These are phyloP conservation scores for Phytophthora uliginosa DNA, from an alignment of 352 stramenopile genomes.

Conservation along the genomic window DNA sequence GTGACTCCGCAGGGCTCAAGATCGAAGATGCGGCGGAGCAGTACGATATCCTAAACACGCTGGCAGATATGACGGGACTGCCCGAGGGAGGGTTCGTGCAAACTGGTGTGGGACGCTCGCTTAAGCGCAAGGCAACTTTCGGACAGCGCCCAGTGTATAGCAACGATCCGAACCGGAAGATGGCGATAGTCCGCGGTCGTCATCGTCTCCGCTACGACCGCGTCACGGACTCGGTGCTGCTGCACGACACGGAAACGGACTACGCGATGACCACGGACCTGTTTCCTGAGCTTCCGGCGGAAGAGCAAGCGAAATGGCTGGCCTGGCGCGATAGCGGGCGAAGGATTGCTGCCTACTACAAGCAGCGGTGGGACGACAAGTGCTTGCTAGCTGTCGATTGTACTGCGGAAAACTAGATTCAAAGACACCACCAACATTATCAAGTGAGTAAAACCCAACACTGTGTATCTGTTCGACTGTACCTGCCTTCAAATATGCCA, in stretches of 20 bases:
- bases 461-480: not conserved
- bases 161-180: conserved; percentile 64
- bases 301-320: conserved; percentile 33
- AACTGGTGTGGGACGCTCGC: conserved; percentile 60
- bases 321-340: conserved; percentile 39
- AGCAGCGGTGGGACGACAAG: conserved; percentile 51
- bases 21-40: conserved; percentile 56
- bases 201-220: conserved; percentile 54
- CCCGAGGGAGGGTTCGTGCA: conserved; percentile 59
- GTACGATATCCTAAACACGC: conserved; percentile 69
- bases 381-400: conserved; percentile 35
- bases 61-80: conserved; percentile 68
- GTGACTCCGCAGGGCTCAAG: conserved; percentile 41
- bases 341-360: conserved; percentile 50
- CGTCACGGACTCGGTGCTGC: conserved; percentile 45
- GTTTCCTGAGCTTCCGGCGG: conserved; percentile 32
- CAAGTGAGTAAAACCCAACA: not conserved
- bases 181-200: conserved; percentile 51
- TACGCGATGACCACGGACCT: conserved; percentile 47
- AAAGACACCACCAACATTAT: not conserved
- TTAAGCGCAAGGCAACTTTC: conserved; percentile 46
- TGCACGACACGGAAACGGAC: conserved; percentile 57
- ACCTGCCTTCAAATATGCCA: conserved; percentile 40
- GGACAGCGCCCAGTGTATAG: conserved; percentile 47
- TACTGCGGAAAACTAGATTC: conserved; percentile 4